phyloP scores from a whole-genome alignment of 768 basidiomycete genomes.

The Dentipellis fragilis region DNA sequence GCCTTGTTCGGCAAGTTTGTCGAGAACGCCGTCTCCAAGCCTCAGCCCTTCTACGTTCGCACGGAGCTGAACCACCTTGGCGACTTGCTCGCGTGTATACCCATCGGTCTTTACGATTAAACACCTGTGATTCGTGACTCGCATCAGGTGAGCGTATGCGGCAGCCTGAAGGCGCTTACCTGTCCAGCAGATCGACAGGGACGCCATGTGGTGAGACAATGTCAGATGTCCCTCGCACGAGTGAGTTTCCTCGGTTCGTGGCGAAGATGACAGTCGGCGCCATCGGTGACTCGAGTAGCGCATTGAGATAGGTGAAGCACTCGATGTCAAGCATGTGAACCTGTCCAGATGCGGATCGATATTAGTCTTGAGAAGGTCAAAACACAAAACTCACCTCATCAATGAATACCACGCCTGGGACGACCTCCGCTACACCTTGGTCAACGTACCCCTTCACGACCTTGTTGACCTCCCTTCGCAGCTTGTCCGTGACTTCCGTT shows the following conservation, averaged over 20 bases:
- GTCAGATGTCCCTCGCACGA: conserved; percentile 89
- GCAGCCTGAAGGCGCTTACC: conserved; percentile 34
- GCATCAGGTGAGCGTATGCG: not conserved
- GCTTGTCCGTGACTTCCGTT: conserved; percentile 95
- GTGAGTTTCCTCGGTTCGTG: conserved; percentile 87
- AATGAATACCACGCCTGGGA: conserved; percentile 97
- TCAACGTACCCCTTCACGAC: conserved; percentile 96
- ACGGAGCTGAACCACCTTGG: conserved; percentile 77
- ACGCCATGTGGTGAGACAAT: conserved; percentile 89
- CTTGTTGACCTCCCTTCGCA: conserved; percentile 92
- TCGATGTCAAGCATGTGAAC: conserved; percentile 99
- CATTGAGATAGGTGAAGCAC: conserved; percentile 97
- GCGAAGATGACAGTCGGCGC: conserved; percentile 96
- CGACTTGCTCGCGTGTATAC: conserved; percentile 77
- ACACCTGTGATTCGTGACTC: conserved; percentile 41
- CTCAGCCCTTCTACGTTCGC: conserved; percentile 81
- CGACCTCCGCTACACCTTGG: conserved; percentile 95
- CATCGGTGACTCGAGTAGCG: conserved; percentile 90
- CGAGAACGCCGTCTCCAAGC: conserved; percentile 65
- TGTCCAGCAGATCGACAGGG: conserved; percentile 87
- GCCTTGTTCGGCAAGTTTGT: conserved; percentile 73
- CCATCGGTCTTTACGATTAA: conserved; percentile 91
- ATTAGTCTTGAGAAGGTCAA: not conserved
- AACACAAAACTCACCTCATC: conserved; percentile 65
- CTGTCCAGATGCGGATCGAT: conserved; percentile 27